These are phyloP conservation scores for Orbilia oligospora DNA, from an alignment of 2,329 filamentous ascomycete genomes.

Conservation along the genomic window DNA sequence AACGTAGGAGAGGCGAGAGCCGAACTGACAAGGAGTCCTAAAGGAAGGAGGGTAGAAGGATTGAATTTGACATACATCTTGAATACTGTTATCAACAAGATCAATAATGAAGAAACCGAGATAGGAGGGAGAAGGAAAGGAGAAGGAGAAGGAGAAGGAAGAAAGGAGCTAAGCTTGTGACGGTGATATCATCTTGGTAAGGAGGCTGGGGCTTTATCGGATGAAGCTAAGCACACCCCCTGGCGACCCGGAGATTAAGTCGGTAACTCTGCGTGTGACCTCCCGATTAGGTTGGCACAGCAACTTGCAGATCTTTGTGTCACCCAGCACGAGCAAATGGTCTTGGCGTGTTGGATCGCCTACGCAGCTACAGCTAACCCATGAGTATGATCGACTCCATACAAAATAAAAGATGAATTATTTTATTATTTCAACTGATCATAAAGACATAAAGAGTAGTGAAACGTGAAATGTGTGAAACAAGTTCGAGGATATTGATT, in stretches of 20 bases:
- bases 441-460: conserved; percentile 6
- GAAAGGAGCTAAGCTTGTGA: conserved; percentile 26
- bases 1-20: conserved; percentile 13
- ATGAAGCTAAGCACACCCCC: conserved; percentile 9
- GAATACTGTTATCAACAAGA: conserved; percentile 14
- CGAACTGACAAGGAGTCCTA: conserved; percentile 38
- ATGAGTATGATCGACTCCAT: too few species aligned
- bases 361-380: too few species aligned
- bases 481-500: not conserved
- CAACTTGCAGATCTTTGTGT: conserved; percentile 43
- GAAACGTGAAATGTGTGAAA: not conserved
- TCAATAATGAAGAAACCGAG: not conserved
- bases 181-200: conserved; percentile 37
- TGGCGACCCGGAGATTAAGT: conserved; percentile 21
- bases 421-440: conserved; percentile 20
- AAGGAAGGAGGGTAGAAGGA: conserved; percentile 33
- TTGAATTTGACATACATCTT: conserved; percentile 53
- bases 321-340: conserved; percentile 16
- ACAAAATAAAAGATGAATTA: not conserved
- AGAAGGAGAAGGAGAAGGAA: not conserved
- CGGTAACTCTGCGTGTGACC: conserved; percentile 17
- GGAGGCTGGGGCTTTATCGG: conserved; percentile 32
- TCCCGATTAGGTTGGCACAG: conserved; percentile 44
- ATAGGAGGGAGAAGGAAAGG: conserved; percentile 23
- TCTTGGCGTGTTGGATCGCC: conserved; percentile 13